phyloP scores from a whole-genome alignment of 164 flowering plant genomes.

The Macadamia tetraphylla region DNA sequence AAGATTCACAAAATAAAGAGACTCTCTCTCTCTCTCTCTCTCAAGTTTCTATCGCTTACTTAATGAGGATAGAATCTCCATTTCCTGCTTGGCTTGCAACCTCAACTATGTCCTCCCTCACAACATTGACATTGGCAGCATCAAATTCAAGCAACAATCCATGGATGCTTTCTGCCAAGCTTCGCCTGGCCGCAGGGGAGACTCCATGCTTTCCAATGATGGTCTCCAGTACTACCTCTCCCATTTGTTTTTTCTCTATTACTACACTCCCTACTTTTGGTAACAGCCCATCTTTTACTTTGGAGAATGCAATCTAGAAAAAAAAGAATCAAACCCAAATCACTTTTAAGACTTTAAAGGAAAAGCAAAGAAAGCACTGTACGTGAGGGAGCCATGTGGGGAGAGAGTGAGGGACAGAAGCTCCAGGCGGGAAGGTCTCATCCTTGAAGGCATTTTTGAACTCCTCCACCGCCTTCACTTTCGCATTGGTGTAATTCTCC shows the following conservation, averaged over 20 bases:
- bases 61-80: too few species aligned
- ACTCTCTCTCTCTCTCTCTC: too few species aligned
- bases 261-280: conserved; percentile 44
- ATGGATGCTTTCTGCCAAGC: conserved; percentile 33
- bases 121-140: not conserved
- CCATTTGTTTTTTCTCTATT: conserved; percentile 55
- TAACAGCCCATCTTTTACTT: conserved; percentile 46
- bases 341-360: not conserved
- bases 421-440: conserved; percentile 63
- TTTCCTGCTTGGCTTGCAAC: too few species aligned
- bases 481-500: conserved; percentile 60
- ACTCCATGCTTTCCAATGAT: conserved; percentile 73
- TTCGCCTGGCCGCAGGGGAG: conserved; percentile 48
- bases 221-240: conserved; percentile 61
- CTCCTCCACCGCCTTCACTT: conserved; percentile 55
- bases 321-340: not conserved
- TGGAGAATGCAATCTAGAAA: conserved; percentile 56
- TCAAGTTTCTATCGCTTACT: too few species aligned
- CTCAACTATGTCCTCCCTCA: not conserved
- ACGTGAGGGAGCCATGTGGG: conserved; percentile 45
- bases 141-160: conserved; percentile 14
- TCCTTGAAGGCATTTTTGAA: conserved; percentile 61
- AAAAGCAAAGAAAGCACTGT: conserved; percentile 20
- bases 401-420: conserved; percentile 72
- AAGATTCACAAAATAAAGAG: too few species aligned